A percentile compares a stretch with the other conserved stretches of the same genome.
phyloP scores from a whole-genome alignment of 345 rosid species.

The Aegle marmelos region DNA sequence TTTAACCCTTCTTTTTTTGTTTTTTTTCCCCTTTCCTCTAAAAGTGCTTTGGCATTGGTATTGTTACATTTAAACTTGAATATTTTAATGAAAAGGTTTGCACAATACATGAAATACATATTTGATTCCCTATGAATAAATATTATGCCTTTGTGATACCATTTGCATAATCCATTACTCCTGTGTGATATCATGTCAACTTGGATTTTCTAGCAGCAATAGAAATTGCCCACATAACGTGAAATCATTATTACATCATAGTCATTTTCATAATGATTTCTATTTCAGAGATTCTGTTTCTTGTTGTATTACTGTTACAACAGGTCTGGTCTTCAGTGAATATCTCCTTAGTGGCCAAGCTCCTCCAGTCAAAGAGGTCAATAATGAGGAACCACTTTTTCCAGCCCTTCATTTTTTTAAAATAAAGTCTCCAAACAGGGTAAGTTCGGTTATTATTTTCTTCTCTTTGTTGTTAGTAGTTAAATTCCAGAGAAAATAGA shows the following conservation, averaged over 20 bases:
- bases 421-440: slow-evolving; percentile 36
- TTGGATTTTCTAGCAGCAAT: neutral
- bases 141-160: neutral
- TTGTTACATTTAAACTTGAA: neutral
- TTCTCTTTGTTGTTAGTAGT: neutral
- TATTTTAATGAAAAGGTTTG: neutral
- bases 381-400: slow-evolving; percentile 93
- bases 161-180: neutral
- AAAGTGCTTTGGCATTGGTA: neutral
- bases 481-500: neutral
- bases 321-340: slow-evolving; percentile 94
- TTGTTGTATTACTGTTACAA: slow-evolving; percentile 15
- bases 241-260: neutral
- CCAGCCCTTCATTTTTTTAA: slow-evolving; percentile 51
- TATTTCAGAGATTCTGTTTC: neutral
- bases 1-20: too few relatives aligned
- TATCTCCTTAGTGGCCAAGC: slow-evolving; percentile 94
- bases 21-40: too few relatives aligned
- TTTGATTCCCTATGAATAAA: neutral
- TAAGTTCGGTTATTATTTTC: slow-evolving; percentile 18
- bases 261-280: neutral
- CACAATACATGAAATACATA: neutral
- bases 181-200: neutral
- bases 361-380: slow-evolving; percentile 85
- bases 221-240: neutral